A percentile compares a stretch with the other conserved stretches of the same genome.
phyloP scores from a whole-genome alignment of 805 yeast genomes.

The Spathaspora arborariae region DNA sequence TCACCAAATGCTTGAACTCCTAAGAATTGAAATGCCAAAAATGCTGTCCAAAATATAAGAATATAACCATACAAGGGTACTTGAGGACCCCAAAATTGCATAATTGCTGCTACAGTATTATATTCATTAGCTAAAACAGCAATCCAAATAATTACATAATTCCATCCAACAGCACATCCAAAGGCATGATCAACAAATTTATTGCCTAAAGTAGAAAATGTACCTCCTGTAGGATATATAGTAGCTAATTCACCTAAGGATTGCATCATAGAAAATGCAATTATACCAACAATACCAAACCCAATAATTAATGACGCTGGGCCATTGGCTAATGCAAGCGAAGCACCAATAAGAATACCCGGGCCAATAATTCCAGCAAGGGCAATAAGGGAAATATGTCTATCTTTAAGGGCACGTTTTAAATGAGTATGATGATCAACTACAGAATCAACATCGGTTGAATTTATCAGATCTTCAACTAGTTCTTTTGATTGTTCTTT shows the following conservation, averaged over 20 bases:
- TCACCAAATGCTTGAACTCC: conserved; percentile 57
- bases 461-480: background rate
- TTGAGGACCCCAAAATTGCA: conserved; percentile 47
- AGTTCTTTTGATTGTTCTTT: background rate
- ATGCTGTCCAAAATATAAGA: conserved; percentile 49
- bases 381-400: conserved; percentile 50
- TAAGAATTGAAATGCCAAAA: conserved; percentile 45
- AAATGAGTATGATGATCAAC: conserved; percentile 29
- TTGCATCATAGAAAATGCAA: conserved; percentile 53
- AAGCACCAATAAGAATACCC: conserved; percentile 53
- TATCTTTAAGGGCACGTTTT: conserved; percentile 45
- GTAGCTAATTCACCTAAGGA: conserved; percentile 56
- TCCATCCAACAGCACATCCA: conserved; percentile 55
- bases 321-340: conserved; percentile 44
- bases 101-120: conserved; percentile 47
- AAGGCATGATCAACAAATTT: conserved; percentile 51
- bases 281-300: conserved; percentile 48
- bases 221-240: conserved; percentile 47
- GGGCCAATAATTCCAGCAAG: conserved; percentile 61
- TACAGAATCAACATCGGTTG: background rate
- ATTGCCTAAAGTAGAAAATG: conserved; percentile 50
- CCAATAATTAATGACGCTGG: conserved; percentile 53
- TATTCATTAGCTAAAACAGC: conserved; percentile 55
- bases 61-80: conserved; percentile 56
- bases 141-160: conserved; percentile 53